Evolutionary conservation across 805 yeast genomes (phyloP).

Genomic region (Wickerhamiella cacticola): DNA sequence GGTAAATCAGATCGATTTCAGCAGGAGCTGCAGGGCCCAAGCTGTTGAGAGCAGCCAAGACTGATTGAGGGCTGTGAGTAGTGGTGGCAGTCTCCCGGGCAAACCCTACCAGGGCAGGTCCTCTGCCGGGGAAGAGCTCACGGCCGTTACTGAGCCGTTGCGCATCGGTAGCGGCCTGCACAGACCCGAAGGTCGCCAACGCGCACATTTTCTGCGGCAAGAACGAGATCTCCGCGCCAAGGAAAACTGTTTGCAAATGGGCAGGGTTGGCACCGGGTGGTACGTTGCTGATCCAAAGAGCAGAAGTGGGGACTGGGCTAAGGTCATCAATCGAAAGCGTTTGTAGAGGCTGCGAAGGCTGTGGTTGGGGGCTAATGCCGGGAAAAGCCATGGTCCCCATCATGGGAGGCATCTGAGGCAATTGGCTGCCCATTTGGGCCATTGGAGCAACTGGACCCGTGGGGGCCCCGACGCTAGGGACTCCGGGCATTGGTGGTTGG

Average conservation of each 20-base stretch:
- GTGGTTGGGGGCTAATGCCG: not conserved
- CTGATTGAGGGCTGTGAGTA: slow-evolving; percentile 24
- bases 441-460: no score
- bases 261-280: slow-evolving; percentile 50
- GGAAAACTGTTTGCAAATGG: slow-evolving; percentile 45
- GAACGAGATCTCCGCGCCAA: slow-evolving; percentile 50
- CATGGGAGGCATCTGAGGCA: slow-evolving; percentile 9
- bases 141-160: slow-evolving; percentile 67
- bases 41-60: slow-evolving; percentile 27
- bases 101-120: slow-evolving; percentile 64
- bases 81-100: slow-evolving; percentile 38
- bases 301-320: slow-evolving; percentile 31
- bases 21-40: slow-evolving; percentile 27
- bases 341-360: not conserved
- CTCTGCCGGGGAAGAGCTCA: slow-evolving; percentile 70
- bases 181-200: slow-evolving; percentile 56
- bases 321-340: slow-evolving; percentile 17
- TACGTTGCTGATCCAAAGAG: slow-evolving; percentile 66
- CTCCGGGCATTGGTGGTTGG: slow-evolving; percentile 12
- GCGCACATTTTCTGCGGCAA: slow-evolving; percentile 38
- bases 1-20: slow-evolving; percentile 22
- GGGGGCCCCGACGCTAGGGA: slow-evolving; percentile 13
- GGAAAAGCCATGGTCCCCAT: slow-evolving; percentile 5
- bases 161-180: slow-evolving; percentile 70
- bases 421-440: slow-evolving; percentile 18